These are phyloP conservation scores for Boletus semigastroideus DNA, from an alignment of 1,284 basidiomycete species.

Conservation along the genomic window DNA sequence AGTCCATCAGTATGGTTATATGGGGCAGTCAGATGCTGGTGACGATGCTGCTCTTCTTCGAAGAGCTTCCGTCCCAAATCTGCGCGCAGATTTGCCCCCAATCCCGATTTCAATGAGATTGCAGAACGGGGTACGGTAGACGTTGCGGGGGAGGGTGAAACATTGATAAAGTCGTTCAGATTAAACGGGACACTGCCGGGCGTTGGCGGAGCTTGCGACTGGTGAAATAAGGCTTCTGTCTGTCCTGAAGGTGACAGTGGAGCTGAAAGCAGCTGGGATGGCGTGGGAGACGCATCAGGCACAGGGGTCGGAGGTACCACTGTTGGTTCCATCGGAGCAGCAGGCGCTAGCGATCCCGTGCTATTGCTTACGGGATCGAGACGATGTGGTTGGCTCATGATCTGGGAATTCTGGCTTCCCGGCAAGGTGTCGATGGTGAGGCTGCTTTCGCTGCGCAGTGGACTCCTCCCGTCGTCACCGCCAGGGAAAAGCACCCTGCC, in stretches of 20 bases:
- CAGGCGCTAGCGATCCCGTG: constrained; percentile 22
- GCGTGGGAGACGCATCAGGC: constrained; percentile 24
- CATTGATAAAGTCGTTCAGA: constrained; percentile 70
- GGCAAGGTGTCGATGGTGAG: constrained; percentile 26
- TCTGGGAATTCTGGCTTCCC: constrained; percentile 28
- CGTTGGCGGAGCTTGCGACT: constrained; percentile 37
- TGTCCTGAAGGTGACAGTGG: constrained; percentile 31
- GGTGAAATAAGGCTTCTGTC: constrained; percentile 18
- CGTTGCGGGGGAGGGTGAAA: constrained; percentile 60
- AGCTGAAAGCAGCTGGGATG: constrained; percentile 30
- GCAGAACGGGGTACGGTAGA: constrained; percentile 29
- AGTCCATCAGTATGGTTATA: constrained; percentile 20
- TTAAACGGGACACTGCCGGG: constrained; percentile 52
- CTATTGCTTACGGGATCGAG: constrained; percentile 8
- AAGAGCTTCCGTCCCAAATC: constrained; percentile 69
- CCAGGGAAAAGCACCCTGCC: constrained; percentile 66
- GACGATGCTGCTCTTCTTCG: constrained; percentile 59
- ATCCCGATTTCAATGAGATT: constrained; percentile 40
- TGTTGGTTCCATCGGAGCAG: constrained; percentile 31
- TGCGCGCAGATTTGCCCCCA: constrained; percentile 48
- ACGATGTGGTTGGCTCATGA: constrained; percentile 14
- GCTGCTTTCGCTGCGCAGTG: constrained; percentile 29
- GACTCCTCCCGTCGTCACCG: constrained; percentile 29
- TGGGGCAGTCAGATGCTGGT: constrained; percentile 23
- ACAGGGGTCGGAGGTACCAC: constrained; percentile 42